These are phyloP conservation scores for Calonectria hongkongensis DNA, from an alignment of 2,329 filamentous ascomycete species.

Conservation along the genomic window DNA sequence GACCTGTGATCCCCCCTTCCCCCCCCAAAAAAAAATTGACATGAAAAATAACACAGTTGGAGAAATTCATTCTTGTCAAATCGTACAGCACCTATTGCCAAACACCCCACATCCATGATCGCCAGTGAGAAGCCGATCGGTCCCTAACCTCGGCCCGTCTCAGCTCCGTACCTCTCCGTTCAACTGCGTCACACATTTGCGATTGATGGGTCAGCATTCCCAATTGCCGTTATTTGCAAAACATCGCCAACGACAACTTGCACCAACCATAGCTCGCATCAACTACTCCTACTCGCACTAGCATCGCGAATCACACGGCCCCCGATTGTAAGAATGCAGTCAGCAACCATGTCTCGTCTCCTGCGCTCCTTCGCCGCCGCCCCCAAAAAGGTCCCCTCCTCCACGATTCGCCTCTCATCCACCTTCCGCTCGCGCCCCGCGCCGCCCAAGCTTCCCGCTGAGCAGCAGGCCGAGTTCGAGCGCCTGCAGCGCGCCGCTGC, in stretches of 20 bases:
- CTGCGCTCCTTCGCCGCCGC: constrained; percentile 42
- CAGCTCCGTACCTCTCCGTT: constrained; percentile 24
- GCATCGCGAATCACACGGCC: not conserved
- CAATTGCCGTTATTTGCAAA: not conserved
- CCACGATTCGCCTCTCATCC: constrained; percentile 59
- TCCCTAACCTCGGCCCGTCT: constrained; percentile 39
- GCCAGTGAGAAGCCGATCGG: not conserved
- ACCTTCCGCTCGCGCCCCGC: constrained; percentile 75
- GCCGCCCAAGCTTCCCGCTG: constrained; percentile 90
- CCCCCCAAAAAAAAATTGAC: too few species aligned
- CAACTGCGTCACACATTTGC: constrained; percentile 30
- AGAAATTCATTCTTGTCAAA: too few species aligned
- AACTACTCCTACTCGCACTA: not conserved
- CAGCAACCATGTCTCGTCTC: constrained; percentile 47
- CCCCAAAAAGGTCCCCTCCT: constrained; percentile 29
- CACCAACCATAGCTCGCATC: not conserved
- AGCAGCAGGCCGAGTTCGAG: constrained; percentile 94
- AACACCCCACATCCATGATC: constrained; percentile 18
- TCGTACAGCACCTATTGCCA: too few species aligned
- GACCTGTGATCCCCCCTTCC: too few species aligned
- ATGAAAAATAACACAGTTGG: too few species aligned
- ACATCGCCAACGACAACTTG: not conserved
- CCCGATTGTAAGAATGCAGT: too few species aligned
- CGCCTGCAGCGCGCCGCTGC: constrained; percentile 81
- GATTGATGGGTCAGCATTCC: not conserved